phyloP scores from a whole-genome alignment of 257 asterid species.

The Solanum bulbocastanum region DNA sequence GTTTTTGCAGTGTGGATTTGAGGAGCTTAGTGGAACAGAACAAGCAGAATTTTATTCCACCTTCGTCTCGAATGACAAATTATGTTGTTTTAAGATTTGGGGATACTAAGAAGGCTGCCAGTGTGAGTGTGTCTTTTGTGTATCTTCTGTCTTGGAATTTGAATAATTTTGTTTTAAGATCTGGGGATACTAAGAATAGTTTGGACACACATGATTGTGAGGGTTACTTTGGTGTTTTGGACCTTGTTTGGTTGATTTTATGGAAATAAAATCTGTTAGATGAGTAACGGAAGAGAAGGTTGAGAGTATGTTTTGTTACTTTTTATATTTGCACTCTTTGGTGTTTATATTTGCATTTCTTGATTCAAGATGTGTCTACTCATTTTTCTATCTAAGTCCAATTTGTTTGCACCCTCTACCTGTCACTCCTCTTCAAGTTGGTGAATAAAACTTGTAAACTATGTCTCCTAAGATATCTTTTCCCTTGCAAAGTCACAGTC shows the following conservation, averaged over 20 bases:
- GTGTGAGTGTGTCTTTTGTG: conserved; percentile 24
- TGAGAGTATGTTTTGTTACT: not conserved
- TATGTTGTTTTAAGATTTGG: conserved; percentile 84
- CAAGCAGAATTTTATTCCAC: conserved; percentile 63
- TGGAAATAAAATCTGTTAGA: not conserved
- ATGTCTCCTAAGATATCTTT: not conserved
- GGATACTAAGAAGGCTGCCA: conserved; percentile 38
- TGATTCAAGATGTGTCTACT: not conserved
- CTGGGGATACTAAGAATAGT: not conserved
- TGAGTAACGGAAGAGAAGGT: not conserved
- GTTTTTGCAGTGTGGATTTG: conserved; percentile 71
- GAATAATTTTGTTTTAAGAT: not conserved
- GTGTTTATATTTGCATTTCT: not conserved
- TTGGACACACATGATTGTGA: not conserved
- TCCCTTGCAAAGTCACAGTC: not conserved
- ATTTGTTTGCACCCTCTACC: not conserved
- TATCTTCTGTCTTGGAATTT: not conserved
- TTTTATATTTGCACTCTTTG: not conserved
- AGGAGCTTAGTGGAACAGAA: conserved; percentile 79
- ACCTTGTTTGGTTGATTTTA: not conserved
- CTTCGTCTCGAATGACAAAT: conserved; percentile 86
- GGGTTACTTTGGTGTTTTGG: not conserved
- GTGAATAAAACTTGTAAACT: not conserved
- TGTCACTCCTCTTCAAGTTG: not conserved
- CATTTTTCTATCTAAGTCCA: not conserved